phyloP scores from a whole-genome alignment of 106 monocot genomes.

The Chionographis japonica region DNA sequence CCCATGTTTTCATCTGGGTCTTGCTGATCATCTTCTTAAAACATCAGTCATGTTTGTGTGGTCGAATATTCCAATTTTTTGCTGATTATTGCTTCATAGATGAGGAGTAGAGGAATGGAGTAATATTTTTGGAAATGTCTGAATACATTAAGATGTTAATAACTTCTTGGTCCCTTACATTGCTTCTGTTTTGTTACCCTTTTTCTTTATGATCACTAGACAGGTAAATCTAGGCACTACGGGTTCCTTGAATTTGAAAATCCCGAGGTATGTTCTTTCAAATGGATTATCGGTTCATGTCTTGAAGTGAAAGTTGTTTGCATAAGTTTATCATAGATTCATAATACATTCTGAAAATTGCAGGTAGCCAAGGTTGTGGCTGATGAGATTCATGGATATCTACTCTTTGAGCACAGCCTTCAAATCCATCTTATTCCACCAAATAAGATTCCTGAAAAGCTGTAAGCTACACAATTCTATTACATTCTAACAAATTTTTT shows the following conservation, averaged over 20 bases:
- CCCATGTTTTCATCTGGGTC: too few relatives aligned
- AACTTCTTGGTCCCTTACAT: too few relatives aligned
- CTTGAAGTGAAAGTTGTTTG: background rate
- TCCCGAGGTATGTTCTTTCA: slow-evolving; percentile 43
- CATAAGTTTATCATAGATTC: background rate
- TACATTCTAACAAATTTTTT: background rate
- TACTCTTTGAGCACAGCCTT: slow-evolving; percentile 83
- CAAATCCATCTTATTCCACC: slow-evolving; percentile 71
- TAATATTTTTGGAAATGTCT: too few relatives aligned
- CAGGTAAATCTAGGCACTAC: slow-evolving; percentile 91
- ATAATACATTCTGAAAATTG: background rate
- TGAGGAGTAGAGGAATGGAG: too few relatives aligned
- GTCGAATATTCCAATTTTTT: background rate
- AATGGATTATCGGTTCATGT: background rate
- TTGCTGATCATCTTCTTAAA: too few relatives aligned
- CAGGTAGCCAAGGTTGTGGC: slow-evolving; percentile 99
- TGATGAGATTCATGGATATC: slow-evolving; percentile 82
- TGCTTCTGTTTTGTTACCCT: background rate
- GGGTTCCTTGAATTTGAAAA: slow-evolving; percentile 90
- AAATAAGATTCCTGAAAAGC: slow-evolving; percentile 68
- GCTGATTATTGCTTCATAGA: background rate
- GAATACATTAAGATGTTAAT: too few relatives aligned
- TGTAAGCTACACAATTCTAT: slow-evolving; percentile 44
- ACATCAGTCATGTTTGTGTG: too few relatives aligned
- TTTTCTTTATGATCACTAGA: slow-evolving; percentile 32